A percentile compares a stretch with the other conserved stretches of the same genome.
phyloP scores from a whole-genome alignment of 768 basidiomycete genomes.

The Serpula lacrymans region DNA sequence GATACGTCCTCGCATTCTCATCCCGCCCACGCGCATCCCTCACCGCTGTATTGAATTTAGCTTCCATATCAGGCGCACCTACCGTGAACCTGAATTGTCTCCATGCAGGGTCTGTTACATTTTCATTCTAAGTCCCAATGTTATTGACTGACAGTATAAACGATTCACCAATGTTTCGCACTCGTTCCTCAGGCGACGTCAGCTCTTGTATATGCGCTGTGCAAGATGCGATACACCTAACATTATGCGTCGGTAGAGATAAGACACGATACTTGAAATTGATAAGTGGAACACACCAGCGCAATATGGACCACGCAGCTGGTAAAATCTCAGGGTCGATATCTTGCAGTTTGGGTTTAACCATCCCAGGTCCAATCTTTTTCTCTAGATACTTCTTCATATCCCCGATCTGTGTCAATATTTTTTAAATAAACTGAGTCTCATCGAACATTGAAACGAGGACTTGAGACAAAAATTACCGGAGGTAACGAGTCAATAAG shows the following conservation, averaged over 20 bases:
- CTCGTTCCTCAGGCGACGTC: conserved; percentile 46
- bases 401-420: conserved; percentile 42
- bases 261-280: too few species aligned
- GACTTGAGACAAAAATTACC: conserved; percentile 26
- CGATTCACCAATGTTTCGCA: conserved; percentile 49
- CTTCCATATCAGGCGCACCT: conserved; percentile 70
- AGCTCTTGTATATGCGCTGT: conserved; percentile 70
- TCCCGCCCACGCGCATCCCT: conserved; percentile 33
- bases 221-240: conserved; percentile 68
- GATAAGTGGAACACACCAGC: conserved; percentile 43
- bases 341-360: conserved; percentile 52
- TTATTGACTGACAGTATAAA: neutral
- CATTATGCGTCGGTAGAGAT: neutral
- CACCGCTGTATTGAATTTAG: conserved; percentile 52
- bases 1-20: conserved; percentile 39
- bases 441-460: neutral
- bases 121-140: neutral
- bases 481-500: conserved; percentile 48
- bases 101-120: conserved; percentile 41
- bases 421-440: too few species aligned
- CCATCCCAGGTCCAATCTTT: conserved; percentile 47
- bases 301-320: conserved; percentile 63
- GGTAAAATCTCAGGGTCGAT: conserved; percentile 45
- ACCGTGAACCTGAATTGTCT: conserved; percentile 69
- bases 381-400: conserved; percentile 58